A percentile compares a stretch with the other conserved stretches of the same genome.
These are phyloP conservation scores for Sclerotinia spermophila DNA, from an alignment of 2,329 filamentous ascomycete genomes.

Conservation along the genomic window DNA sequence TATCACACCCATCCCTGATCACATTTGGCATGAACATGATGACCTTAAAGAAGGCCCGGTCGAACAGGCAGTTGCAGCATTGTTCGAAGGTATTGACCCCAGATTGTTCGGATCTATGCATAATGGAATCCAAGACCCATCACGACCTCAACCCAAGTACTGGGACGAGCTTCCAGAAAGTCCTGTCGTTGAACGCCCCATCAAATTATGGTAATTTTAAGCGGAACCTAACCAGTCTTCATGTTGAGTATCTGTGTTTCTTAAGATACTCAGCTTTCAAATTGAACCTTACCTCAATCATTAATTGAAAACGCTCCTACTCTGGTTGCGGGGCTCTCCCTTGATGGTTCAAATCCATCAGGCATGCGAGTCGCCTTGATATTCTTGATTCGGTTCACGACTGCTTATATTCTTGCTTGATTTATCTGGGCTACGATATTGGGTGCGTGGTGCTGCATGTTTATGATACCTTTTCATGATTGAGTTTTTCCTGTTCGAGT, in stretches of 20 bases:
- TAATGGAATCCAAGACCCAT: neutral
- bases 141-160: neutral
- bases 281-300: neutral
- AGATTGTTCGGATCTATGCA: neutral
- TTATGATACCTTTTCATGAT: neutral
- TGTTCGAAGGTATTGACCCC: neutral
- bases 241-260: neutral
- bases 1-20: constrained; percentile 7
- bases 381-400: neutral
- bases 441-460: neutral
- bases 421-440: neutral
- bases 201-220: neutral
- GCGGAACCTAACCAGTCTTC: neutral
- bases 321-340: constrained; percentile 15
- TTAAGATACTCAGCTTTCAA: neutral
- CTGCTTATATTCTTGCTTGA: neutral
- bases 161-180: neutral
- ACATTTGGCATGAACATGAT: constrained; percentile 2
- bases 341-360: constrained; percentile 14
- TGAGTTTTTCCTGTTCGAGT: neutral
- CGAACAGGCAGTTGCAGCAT: neutral
- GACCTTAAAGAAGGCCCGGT: neutral
- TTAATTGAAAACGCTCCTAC: constrained; percentile 17
- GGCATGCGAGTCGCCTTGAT: constrained; percentile 13
- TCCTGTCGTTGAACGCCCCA: neutral